Conservation (phyloP, 106 monocot species). For the Dendrobium nobile region DNA sequence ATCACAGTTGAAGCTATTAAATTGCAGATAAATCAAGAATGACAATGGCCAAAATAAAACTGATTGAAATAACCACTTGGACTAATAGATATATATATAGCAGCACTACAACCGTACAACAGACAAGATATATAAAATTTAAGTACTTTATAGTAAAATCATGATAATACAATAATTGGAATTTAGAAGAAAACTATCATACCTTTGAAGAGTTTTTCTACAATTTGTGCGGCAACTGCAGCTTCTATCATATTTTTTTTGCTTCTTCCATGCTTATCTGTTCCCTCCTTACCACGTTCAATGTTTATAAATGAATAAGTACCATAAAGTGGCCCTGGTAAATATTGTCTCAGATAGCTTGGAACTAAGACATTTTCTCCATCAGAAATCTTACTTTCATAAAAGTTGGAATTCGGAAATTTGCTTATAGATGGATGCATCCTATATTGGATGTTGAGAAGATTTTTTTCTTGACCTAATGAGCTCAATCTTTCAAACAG, state of each 20-base stretch:
- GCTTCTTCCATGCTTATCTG: constrained; percentile 24
- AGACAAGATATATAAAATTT: neutral
- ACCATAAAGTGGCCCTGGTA: constrained; percentile 22
- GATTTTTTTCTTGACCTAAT: constrained; percentile 38
- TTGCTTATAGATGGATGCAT: constrained; percentile 79
- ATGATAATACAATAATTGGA: neutral
- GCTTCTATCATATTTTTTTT: constrained; percentile 51
- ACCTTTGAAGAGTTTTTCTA: constrained; percentile 17
- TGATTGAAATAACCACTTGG: neutral
- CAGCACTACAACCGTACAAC: too few relatives aligned
- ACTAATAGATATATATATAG: neutral
- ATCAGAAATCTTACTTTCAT: constrained; percentile 28
- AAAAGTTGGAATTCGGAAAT: constrained; percentile 50
- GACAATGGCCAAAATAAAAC: neutral
- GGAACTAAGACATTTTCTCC: constrained; percentile 32
- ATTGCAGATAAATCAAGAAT: neutral
- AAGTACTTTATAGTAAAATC: neutral
- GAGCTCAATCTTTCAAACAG: constrained; percentile 59
- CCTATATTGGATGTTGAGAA: constrained; percentile 66
- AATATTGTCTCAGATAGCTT: constrained; percentile 22
- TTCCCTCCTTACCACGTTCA: constrained; percentile 33
- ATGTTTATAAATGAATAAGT: constrained; percentile 51
- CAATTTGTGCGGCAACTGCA: constrained; percentile 26
- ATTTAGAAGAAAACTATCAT: neutral
- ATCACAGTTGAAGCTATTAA: neutral